Evolutionary conservation across 306 rosid species (phyloP).

Genomic region (Arachis hypogaea): DNA sequence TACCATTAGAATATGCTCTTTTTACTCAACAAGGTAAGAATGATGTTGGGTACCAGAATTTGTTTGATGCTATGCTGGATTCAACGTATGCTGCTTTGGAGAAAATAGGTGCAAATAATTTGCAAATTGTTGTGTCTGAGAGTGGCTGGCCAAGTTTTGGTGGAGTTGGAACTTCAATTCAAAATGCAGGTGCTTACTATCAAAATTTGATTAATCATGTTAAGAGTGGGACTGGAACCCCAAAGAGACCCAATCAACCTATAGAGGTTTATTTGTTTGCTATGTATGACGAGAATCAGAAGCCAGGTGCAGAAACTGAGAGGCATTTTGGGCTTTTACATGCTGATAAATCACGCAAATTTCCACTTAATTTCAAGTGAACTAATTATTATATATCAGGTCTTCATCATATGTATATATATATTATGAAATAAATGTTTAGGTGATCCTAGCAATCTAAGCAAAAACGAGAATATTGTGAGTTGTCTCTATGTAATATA

Average conservation of each 20-base stretch:
- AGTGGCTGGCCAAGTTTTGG: conserved; percentile 82
- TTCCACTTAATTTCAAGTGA: conserved; percentile 43
- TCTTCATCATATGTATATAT: no score
- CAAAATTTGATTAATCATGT: conserved; percentile 57
- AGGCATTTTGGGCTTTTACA: conserved; percentile 52
- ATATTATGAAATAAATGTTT: no score
- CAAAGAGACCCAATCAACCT: conserved; percentile 50
- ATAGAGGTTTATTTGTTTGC: conserved; percentile 55
- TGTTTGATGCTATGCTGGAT: conserved; percentile 63
- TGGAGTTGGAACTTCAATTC: conserved; percentile 39
- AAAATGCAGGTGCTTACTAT: conserved; percentile 56
- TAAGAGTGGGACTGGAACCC: conserved; percentile 50
- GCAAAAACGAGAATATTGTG: no score
- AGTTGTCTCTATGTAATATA: no score
- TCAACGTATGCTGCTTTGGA: conserved; percentile 66
- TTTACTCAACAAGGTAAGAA: conserved; percentile 46
- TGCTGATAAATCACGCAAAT: conserved; percentile 50
- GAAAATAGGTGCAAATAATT: conserved; percentile 48
- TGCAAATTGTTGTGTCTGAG: conserved; percentile 64
- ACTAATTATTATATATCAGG: no score
- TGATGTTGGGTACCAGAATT: conserved; percentile 54
- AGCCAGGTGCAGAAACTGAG: conserved; percentile 36
- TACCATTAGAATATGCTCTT: conserved; percentile 53
- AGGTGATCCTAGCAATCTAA: background rate
- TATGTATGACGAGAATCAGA: conserved; percentile 57